phyloP scores from a whole-genome alignment of 768 basidiomycete genomes.

The Rubroboletus satanas region DNA sequence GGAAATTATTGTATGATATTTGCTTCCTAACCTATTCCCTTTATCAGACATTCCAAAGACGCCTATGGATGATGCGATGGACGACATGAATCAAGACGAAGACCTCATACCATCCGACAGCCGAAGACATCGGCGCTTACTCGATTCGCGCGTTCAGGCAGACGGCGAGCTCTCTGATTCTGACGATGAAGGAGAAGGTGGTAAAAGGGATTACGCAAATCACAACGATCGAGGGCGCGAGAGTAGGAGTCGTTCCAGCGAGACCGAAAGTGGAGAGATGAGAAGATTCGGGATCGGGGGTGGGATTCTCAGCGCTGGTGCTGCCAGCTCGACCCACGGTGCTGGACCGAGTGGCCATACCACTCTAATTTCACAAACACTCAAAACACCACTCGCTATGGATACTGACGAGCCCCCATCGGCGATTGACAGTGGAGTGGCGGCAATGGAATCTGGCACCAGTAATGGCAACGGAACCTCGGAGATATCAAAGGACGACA shows the following conservation, averaged over 20 bases:
- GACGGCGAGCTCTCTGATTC: constrained; percentile 95
- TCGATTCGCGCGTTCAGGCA: constrained; percentile 77
- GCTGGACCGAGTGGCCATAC: constrained; percentile 73
- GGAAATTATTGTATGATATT: not conserved
- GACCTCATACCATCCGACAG: constrained; percentile 75
- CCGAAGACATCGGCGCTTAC: constrained; percentile 67
- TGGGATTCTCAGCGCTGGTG: constrained; percentile 67
- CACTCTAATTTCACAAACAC: constrained; percentile 36
- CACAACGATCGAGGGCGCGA: constrained; percentile 50
- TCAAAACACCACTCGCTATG: constrained; percentile 28
- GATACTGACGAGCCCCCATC: constrained; percentile 32
- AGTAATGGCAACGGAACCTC: constrained; percentile 15
- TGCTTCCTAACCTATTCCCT: not conserved
- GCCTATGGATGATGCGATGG: constrained; percentile 80
- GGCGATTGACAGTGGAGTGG: constrained; percentile 17
- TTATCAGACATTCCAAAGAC: constrained; percentile 73
- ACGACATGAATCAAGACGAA: constrained; percentile 79
- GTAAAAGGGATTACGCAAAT: constrained; percentile 62
- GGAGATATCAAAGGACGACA: constrained; percentile 24
- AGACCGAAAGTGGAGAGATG: constrained; percentile 40
- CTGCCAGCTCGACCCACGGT: constrained; percentile 54
- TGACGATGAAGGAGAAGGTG: constrained; percentile 94
- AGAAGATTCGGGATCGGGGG: constrained; percentile 63
- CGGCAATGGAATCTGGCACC: constrained; percentile 8
- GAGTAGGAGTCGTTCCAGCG: constrained; percentile 41